Percentiles rank a stretch among this genome's conserved stretches.
Evolutionary conservation across 2,329 filamentous ascomycete species (phyloP).

Genomic region (Phaeosphaeriaceae sp.): DNA sequence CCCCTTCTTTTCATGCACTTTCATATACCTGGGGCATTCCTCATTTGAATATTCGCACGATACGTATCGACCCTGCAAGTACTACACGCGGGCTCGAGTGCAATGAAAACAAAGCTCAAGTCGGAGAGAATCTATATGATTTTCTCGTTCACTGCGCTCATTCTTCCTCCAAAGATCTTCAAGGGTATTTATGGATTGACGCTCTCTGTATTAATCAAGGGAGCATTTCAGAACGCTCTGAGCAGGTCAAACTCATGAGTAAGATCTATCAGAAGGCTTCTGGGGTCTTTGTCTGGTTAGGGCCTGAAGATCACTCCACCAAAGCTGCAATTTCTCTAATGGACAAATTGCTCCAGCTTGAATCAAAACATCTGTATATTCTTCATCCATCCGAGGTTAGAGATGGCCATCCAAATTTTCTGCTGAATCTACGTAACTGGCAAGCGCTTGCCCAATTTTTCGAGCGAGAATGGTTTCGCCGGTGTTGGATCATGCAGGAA

Average conservation of each 20-base stretch:
- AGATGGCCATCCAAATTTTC: not conserved
- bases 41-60: not conserved
- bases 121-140: constrained; percentile 22
- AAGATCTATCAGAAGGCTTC: constrained; percentile 13
- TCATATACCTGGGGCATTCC: constrained; percentile 28
- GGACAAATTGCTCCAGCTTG: not conserved
- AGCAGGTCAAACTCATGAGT: constrained; percentile 15
- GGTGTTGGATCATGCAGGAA: constrained; percentile 22
- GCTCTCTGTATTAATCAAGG: constrained; percentile 14
- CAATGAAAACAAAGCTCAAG: constrained; percentile 6
- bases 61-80: not conserved
- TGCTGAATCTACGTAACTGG: constrained; percentile 10
- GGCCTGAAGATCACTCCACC: constrained; percentile 14
- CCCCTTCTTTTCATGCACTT: constrained; percentile 14
- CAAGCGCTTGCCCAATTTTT: constrained; percentile 12
- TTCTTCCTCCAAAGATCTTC: not conserved
- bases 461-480: constrained; percentile 16
- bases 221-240: constrained; percentile 8
- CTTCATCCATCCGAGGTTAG: constrained; percentile 8
- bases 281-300: constrained; percentile 18
- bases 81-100: constrained; percentile 5
- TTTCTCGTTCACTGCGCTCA: constrained; percentile 11
- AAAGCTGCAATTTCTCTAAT: constrained; percentile 12
- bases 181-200: constrained; percentile 17
- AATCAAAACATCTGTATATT: not conserved